These are phyloP conservation scores for Scheffersomyces lignosus DNA, from an alignment of 805 yeast species.

Conservation along the genomic window DNA sequence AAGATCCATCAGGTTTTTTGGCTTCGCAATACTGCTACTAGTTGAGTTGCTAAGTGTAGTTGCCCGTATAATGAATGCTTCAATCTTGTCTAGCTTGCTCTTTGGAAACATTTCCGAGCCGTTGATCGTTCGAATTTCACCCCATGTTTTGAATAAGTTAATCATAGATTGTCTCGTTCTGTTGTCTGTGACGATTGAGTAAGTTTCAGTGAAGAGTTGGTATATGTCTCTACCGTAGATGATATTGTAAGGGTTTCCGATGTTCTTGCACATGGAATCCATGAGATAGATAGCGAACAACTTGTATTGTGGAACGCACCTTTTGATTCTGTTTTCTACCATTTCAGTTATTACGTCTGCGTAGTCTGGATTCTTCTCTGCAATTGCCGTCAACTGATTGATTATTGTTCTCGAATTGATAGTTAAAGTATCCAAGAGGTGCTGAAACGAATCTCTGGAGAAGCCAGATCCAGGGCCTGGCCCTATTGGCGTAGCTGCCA, in stretches of 20 bases:
- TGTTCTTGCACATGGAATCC: slow-evolving; percentile 43
- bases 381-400: slow-evolving; percentile 38
- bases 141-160: slow-evolving; percentile 44
- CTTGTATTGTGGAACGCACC: slow-evolving; percentile 40
- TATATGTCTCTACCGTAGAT: slow-evolving; percentile 35
- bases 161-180: slow-evolving; percentile 39
- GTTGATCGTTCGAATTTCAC: slow-evolving; percentile 30
- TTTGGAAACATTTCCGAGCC: slow-evolving; percentile 36
- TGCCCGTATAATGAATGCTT: slow-evolving; percentile 40
- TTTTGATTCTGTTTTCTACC: slow-evolving; percentile 36
- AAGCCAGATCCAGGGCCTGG: no score
- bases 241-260: slow-evolving; percentile 44
- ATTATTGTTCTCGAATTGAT: slow-evolving; percentile 39
- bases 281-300: slow-evolving; percentile 34
- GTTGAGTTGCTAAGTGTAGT: slow-evolving; percentile 24
- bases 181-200: slow-evolving; percentile 39
- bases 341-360: slow-evolving; percentile 33
- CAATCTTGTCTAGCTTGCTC: slow-evolving; percentile 30
- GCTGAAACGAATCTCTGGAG: slow-evolving; percentile 21
- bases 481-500: no score
- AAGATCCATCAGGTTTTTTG: no score
- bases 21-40: no score
- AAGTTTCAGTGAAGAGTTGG: slow-evolving; percentile 38
- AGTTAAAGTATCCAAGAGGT: slow-evolving; percentile 33
- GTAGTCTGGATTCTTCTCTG: slow-evolving; percentile 32